Conservation (phyloP, 2,329 filamentous ascomycete genomes). For the Ceratocystis lukuohia region DNA sequence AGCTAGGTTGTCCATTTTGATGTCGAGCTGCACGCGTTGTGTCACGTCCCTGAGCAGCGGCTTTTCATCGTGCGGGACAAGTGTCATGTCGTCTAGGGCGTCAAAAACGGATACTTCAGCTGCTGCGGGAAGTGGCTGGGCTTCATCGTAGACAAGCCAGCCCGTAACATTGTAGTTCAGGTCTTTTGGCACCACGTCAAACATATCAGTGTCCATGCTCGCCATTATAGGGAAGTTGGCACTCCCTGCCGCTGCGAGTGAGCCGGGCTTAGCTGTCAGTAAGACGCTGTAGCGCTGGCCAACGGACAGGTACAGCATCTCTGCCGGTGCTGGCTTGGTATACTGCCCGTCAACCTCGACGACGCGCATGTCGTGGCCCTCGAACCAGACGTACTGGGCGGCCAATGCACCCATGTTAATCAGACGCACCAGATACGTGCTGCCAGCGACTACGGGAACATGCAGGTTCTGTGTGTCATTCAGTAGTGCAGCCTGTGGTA, state of each 20-base stretch:
- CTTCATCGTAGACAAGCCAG: slow-evolving; percentile 46
- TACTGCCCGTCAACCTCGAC: slow-evolving; percentile 64
- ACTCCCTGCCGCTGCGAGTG: slow-evolving; percentile 27
- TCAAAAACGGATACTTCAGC: slow-evolving; percentile 46
- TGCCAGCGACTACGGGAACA: slow-evolving; percentile 48
- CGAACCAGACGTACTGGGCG: slow-evolving; percentile 52
- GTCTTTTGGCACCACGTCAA: slow-evolving; percentile 51
- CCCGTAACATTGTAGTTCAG: slow-evolving; percentile 57
- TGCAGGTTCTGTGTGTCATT: slow-evolving; percentile 54
- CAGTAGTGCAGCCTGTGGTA: slow-evolving; percentile 55
- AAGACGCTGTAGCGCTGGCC: slow-evolving; percentile 55
- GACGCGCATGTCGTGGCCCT: slow-evolving; percentile 53
- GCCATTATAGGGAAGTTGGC: slow-evolving; percentile 54
- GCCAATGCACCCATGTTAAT: slow-evolving; percentile 63
- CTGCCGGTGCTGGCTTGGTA: slow-evolving; percentile 44
- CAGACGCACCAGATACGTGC: slow-evolving; percentile 59
- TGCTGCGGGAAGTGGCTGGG: slow-evolving; percentile 36
- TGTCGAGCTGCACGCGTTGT: slow-evolving; percentile 47
- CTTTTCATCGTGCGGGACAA: slow-evolving; percentile 56
- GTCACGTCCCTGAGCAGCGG: slow-evolving; percentile 48
- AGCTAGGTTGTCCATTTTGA: slow-evolving; percentile 48
- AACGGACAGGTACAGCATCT: slow-evolving; percentile 51
- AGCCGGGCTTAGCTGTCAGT: slow-evolving; percentile 40
- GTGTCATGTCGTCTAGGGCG: slow-evolving; percentile 55
- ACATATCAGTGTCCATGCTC: slow-evolving; percentile 53